Evolutionary conservation across 2,329 filamentous ascomycete species (phyloP).

Genomic region (Trichoderma endophyticum): DNA sequence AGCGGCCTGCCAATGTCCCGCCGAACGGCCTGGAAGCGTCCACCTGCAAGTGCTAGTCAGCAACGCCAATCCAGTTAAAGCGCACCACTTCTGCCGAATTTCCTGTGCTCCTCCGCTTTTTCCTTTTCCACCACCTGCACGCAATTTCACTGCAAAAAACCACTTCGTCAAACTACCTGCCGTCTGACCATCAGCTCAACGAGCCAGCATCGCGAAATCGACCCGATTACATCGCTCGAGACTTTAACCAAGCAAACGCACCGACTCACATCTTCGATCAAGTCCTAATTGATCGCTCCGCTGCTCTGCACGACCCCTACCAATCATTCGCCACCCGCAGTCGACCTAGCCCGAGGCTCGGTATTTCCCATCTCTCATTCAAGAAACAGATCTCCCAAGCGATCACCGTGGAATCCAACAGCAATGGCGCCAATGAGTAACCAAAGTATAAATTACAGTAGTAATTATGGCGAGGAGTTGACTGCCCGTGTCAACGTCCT

Average conservation of each 20-base stretch:
- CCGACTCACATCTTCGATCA: not conserved
- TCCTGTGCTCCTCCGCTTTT: not conserved
- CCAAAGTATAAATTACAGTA: conserved; percentile 65
- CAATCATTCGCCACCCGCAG: conserved; percentile 13
- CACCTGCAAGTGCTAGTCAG: not conserved
- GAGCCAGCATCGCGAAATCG: not conserved
- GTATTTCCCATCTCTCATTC: not conserved
- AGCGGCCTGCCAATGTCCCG: not conserved
- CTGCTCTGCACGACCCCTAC: not conserved
- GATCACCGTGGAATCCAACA: conserved; percentile 27
- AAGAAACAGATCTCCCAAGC: not conserved
- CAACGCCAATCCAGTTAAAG: not conserved
- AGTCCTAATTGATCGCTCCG: not conserved
- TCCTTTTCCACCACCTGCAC: not conserved
- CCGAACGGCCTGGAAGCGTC: not conserved
- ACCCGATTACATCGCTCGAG: not conserved
- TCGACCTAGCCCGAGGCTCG: conserved; percentile 19
- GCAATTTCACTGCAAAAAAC: not conserved
- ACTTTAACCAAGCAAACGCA: no score
- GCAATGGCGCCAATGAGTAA: conserved; percentile 69
- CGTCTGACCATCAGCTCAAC: not conserved
- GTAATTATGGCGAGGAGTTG: conserved; percentile 71
- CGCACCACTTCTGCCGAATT: not conserved
- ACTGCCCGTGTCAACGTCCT: conserved; percentile 70
- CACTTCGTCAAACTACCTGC: not conserved